A percentile compares a stretch with the other conserved stretches of the same genome.
phyloP scores from a whole-genome alignment of 768 basidiomycete genomes.

The Mycena leptocephala region DNA sequence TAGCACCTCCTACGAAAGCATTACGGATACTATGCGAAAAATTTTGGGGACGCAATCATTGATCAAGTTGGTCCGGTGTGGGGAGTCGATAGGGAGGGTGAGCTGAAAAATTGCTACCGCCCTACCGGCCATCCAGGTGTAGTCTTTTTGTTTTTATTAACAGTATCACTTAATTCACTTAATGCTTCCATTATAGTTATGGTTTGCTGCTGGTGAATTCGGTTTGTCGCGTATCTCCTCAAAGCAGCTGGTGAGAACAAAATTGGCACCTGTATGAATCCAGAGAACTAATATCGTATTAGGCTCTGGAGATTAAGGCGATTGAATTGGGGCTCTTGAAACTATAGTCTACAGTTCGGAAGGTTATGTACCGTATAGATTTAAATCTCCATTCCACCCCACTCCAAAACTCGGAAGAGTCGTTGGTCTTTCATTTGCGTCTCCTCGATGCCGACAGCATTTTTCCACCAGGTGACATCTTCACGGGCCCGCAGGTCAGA shows the following conservation, averaged over 20 bases:
- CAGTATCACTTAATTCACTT: neutral
- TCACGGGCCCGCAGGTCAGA: neutral
- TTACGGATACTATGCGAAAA: slow-evolving; percentile 46
- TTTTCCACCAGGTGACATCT: slow-evolving; percentile 8
- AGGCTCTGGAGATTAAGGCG: slow-evolving; percentile 57
- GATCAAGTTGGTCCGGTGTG: slow-evolving; percentile 49
- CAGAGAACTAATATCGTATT: neutral
- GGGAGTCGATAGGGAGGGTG: slow-evolving; percentile 62
- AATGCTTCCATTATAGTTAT: slow-evolving; percentile 49
- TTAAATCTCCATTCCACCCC: slow-evolving; percentile 49
- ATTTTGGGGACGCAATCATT: slow-evolving; percentile 55
- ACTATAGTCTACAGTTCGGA: neutral
- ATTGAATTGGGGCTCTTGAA: slow-evolving; percentile 29
- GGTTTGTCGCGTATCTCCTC: slow-evolving; percentile 48
- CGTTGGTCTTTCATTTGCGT: neutral
- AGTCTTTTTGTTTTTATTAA: slow-evolving; percentile 13
- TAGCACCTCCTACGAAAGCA: slow-evolving; percentile 52
- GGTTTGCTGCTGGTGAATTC: slow-evolving; percentile 60
- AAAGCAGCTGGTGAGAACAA: slow-evolving; percentile 53
- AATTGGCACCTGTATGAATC: neutral
- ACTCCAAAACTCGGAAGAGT: slow-evolving; percentile 49
- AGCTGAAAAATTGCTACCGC: slow-evolving; percentile 53
- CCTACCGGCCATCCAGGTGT: slow-evolving; percentile 62
- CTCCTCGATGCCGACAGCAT: slow-evolving; percentile 15
- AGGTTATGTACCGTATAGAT: neutral